Evolutionary conservation across 768 basidiomycete genomes (phyloP), one percentile per base, ranked within the genome.

Genomic region (Daedaleopsis nitida): DNA sequence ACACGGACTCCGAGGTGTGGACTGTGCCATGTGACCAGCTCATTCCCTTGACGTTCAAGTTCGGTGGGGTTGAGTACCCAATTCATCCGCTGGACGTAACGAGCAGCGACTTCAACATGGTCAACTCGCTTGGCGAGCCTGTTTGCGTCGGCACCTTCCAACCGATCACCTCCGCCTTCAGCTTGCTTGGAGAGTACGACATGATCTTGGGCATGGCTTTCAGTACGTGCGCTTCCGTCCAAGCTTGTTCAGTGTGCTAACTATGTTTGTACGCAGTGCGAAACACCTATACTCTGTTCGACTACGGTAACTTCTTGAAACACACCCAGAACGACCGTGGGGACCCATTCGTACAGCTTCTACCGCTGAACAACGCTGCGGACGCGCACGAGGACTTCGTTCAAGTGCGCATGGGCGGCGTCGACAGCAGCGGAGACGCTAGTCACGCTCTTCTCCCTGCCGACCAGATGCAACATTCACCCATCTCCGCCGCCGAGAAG

Each of bases 131-230:
- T 14, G 89, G 89, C 44, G 80, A 77, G 63, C 72, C 80, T 56
- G 80, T 83, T 1, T 92, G 90, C 71, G 78, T 87, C 57, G 90
- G 91, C 16, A 77, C 87, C 84, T 93, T 91, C 80, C 91, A 93
- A 79, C 91, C 91, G 2, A 89, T 92, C 64, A 89, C 90, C 14
- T 83, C 86, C 4, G 89, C 90, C 5, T 91, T 92, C 75, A 87
- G 88, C 76, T 64, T 91, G 44, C 81, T 89, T 27, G 88, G 89
- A 64, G 81, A 88, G 69, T 93, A 89, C 64, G 91, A 93, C 66
- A 86, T 92, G 80, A 90, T 92, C 66, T 80, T 92, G 52, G 91
- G 91, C 64, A 91, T 91, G 89, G 82, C 81, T 56, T 91, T 92
- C 77, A 58, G 90, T 92, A 73, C 66, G 88, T 92, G 73, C 67